A percentile compares a stretch with the other conserved stretches of the same genome.
Evolutionary conservation across 2,329 filamentous ascomycete species (phyloP).

Genomic region (Neonectria punicea): DNA sequence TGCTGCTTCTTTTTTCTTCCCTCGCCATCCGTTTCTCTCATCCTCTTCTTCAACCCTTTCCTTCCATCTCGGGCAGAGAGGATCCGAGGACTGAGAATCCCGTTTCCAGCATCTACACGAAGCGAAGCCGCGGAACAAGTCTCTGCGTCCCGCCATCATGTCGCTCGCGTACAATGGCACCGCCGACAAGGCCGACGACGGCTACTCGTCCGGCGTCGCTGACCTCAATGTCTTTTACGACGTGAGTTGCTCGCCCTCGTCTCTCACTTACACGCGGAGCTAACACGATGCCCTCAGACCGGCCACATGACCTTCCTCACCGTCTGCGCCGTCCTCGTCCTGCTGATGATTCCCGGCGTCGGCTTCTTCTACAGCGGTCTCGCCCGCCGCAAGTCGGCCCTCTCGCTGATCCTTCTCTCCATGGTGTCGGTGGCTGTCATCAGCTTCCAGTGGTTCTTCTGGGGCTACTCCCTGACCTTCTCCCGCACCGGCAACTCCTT

Average conservation of each 20-base stretch:
- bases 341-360: constrained; percentile 94
- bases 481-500: constrained; percentile 81
- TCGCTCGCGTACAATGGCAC: constrained; percentile 62
- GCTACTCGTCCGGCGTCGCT: constrained; percentile 62
- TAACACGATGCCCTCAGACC: constrained; percentile 57
- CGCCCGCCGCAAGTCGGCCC: constrained; percentile 86
- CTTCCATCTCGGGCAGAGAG: constrained; percentile 20
- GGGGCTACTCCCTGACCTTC: constrained; percentile 89
- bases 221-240: constrained; percentile 90
- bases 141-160: constrained; percentile 39
- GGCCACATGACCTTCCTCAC: constrained; percentile 88
- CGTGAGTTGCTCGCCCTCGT: constrained; percentile 55
- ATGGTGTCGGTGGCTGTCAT: constrained; percentile 84
- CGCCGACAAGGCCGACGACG: constrained; percentile 59
- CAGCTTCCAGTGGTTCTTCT: constrained; percentile 95
- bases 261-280: neutral
- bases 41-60: constrained; percentile 11
- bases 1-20: constrained; percentile 14
- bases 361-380: constrained; percentile 96
- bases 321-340: constrained; percentile 79
- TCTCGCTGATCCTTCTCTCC: constrained; percentile 86
- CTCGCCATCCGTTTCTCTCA: constrained; percentile 22
- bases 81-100: constrained; percentile 18
- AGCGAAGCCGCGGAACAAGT: constrained; percentile 21
- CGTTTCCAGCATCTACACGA: constrained; percentile 3